Conservation (phyloP, 2,329 filamentous ascomycete genomes). For the Verticillium nonalfalfae region DNA sequence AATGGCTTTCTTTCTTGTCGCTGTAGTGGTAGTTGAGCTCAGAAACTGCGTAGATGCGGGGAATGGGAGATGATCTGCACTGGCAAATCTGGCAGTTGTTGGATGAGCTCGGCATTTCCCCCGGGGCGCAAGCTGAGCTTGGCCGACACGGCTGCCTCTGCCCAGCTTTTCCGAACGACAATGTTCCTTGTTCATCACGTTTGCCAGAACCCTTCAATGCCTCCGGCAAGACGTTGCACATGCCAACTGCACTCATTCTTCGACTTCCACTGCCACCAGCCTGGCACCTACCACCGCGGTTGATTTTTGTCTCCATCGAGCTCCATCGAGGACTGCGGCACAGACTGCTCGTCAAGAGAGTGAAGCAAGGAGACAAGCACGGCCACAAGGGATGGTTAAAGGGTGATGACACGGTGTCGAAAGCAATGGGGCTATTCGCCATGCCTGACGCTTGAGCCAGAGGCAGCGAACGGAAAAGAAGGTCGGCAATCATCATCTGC, state of each 20-base stretch:
- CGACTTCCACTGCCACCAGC: too few relatives aligned
- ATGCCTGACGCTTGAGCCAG: neutral
- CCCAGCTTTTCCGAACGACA: neutral
- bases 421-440: neutral
- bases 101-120: neutral
- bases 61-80: neutral
- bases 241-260: too few relatives aligned
- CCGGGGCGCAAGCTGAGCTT: neutral
- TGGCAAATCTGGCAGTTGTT: neutral
- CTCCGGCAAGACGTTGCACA: neutral
- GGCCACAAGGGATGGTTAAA: neutral
- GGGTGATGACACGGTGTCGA: neutral
- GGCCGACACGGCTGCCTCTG: neutral
- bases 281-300: too few relatives aligned
- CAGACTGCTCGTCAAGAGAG: too few relatives aligned
- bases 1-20: neutral
- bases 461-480: neutral
- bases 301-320: too few relatives aligned
- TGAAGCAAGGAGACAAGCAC: neutral
- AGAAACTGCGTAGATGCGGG: neutral
- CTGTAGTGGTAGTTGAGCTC: neutral
- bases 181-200: too few relatives aligned
- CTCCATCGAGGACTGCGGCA: neutral
- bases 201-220: too few relatives aligned
- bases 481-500: neutral